Conservation (phyloP, 2,329 filamentous ascomycete species). For the Aspergillus transmontanensis region DNA sequence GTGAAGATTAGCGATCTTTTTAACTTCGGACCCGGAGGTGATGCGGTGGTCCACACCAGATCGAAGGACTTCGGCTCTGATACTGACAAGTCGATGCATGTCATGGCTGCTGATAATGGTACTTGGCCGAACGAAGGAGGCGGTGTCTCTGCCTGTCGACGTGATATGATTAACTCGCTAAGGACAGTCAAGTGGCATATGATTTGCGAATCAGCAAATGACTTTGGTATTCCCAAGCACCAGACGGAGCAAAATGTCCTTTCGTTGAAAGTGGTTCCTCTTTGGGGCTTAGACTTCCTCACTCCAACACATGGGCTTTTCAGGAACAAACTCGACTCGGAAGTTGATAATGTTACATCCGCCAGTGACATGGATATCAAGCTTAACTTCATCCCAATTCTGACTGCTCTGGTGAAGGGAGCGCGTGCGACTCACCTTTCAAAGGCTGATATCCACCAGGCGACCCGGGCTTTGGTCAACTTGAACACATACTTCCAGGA, state of each 20-base stretch:
- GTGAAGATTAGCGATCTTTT: conserved; percentile 55
- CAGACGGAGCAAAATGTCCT: conserved; percentile 59
- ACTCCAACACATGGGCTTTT: conserved; percentile 58
- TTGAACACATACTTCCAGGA: conserved; percentile 55
- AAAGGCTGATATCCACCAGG: conserved; percentile 47
- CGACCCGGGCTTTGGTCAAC: conserved; percentile 52
- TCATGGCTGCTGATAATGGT: conserved; percentile 56
- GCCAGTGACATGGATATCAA: conserved; percentile 52
- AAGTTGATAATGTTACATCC: conserved; percentile 52
- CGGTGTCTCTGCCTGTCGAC: conserved; percentile 58
- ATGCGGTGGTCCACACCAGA: conserved; percentile 54
- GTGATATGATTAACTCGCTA: conserved; percentile 58
- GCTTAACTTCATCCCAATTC: conserved; percentile 56
- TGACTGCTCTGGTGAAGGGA: conserved; percentile 54
- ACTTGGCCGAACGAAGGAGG: conserved; percentile 58
- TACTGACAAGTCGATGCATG: conserved; percentile 52
- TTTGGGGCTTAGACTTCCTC: conserved; percentile 58
- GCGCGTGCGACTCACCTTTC: conserved; percentile 50
- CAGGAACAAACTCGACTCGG: conserved; percentile 55
- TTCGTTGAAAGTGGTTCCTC: conserved; percentile 56
- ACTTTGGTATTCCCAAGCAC: conserved; percentile 58
- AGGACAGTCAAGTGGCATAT: conserved; percentile 58
- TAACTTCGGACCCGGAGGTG: conserved; percentile 57
- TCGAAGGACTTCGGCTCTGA: conserved; percentile 53
- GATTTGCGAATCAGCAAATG: conserved; percentile 58